These are phyloP conservation scores for Collariella sp. DNA, from an alignment of 495 filamentous ascomycete species.

Conservation along the genomic window DNA sequence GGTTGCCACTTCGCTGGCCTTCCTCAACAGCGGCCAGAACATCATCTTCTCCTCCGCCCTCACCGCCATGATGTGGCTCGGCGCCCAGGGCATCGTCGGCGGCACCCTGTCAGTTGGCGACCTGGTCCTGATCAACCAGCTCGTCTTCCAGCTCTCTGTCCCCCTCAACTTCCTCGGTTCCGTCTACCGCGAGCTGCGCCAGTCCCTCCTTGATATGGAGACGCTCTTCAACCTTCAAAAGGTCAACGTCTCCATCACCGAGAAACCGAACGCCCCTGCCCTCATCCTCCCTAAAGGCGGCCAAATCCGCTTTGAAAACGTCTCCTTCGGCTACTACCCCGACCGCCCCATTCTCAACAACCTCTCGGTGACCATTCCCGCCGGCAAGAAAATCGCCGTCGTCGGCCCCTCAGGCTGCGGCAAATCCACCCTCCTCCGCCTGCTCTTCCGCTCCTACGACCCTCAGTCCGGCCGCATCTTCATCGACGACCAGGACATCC, in stretches of 20 bases:
- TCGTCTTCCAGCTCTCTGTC: conserved; percentile 95
- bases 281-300: conserved; percentile 67
- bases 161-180: conserved; percentile 94
- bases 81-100: conserved; percentile 73
- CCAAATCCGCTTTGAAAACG: conserved; percentile 88
- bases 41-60: conserved; percentile 93
- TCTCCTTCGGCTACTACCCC: conserved; percentile 83
- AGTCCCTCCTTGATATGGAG: conserved; percentile 95
- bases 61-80: conserved; percentile 97
- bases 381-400: conserved; percentile 89
- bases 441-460: conserved; percentile 93
- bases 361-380: conserved; percentile 80
- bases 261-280: conserved; percentile 60
- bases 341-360: conserved; percentile 84
- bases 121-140: conserved; percentile 95
- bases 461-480: conserved; percentile 78
- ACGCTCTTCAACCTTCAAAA: conserved; percentile 98
- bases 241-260: conserved; percentile 82
- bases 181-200: conserved; percentile 90
- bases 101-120: conserved; percentile 88
- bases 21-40: conserved; percentile 96
- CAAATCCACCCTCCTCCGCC: conserved; percentile 83
- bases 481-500: conserved; percentile 88
- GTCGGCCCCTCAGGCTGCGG: conserved; percentile 94
- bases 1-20: conserved; percentile 82